Evolutionary conservation across 2,329 filamentous ascomycete genomes (phyloP), one percentile per base, ranked within the genome.

Genomic region (Fusarium sp.): DNA sequence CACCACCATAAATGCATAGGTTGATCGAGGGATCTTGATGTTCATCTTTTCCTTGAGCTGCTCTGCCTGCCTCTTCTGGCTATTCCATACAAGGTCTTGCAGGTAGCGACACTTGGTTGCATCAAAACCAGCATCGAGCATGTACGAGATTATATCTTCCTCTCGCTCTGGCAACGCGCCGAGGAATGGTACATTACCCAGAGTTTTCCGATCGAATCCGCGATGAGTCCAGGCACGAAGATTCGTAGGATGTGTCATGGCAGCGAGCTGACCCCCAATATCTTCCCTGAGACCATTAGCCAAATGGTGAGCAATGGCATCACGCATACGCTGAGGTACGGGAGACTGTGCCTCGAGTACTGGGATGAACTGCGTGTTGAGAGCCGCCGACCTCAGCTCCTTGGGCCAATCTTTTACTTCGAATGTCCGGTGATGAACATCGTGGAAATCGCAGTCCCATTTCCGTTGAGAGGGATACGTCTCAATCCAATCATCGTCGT

Each of bases 291-390:
- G 74, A 1, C 82, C 80, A 0, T 79, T 71, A 0, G 68, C 70
- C 4, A 91, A 76, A 7, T 87, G 74, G 0, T 76, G 56, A 0
- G 78, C 77, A 0, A 93, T 77, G 0, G 73, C 71, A 0, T 75
- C 42, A 6, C 78, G 77, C 82, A 88, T 85, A 0, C 23, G 36
- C 1, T 6, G 9, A 11, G 70, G 70, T 9, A 84, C 66, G 0
- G 79, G 77, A 0, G 88, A 84, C 27, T 86, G 79, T 31, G 89
- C 84, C 15, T 86, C 78, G 0, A 94, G 74, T 1, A 94, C 84
- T 0, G 87, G 84, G 2, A 94, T 80, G 45, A 92, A 86, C 25
- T 91, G 88, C 1, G 83, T 75, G 66, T 93, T 91, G 0, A 93
- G 75, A 0, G 79, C 76, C 0, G 87, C 85, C 0, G 84, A 74